Percentiles rank a stretch among this genome's conserved stretches.
phyloP scores from a whole-genome alignment of 164 flowering plant species.

The Euptelea pleiosperma region DNA sequence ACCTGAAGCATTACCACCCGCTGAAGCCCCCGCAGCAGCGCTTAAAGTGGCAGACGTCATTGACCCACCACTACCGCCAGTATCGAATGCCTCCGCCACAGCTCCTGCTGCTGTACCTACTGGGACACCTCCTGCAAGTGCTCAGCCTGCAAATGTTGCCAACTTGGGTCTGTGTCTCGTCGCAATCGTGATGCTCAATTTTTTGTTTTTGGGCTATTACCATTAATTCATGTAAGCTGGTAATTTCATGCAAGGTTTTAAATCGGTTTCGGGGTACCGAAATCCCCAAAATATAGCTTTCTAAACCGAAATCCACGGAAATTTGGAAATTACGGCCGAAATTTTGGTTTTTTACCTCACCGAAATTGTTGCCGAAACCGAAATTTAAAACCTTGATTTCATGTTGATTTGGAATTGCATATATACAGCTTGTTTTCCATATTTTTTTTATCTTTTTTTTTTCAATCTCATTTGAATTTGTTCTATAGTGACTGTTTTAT shows the following conservation, averaged over 20 bases:
- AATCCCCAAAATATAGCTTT: too few species aligned
- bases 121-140: constrained; percentile 17
- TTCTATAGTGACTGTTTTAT: not conserved
- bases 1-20: constrained; percentile 35
- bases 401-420: too few species aligned
- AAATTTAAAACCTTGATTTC: too few species aligned
- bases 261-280: too few species aligned
- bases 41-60: constrained; percentile 37
- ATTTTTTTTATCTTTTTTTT: not conserved
- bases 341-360: too few species aligned
- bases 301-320: too few species aligned
- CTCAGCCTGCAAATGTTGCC: constrained; percentile 12
- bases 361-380: too few species aligned
- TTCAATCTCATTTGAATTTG: not conserved
- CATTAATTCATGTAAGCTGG: constrained; percentile 1
- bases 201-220: constrained; percentile 11
- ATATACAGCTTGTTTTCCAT: not conserved
- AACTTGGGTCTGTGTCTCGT: constrained; percentile 27
- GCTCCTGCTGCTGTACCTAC: constrained; percentile 15
- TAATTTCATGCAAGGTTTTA: too few species aligned
- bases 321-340: too few species aligned
- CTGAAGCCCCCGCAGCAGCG: constrained; percentile 35
- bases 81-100: constrained; percentile 5
- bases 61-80: constrained; percentile 70
- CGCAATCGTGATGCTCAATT: constrained; percentile 16